Base-by-base conservation (phyloP, 2,329 filamentous ascomycete genomes). In the Epichloe elymi region DNA sequence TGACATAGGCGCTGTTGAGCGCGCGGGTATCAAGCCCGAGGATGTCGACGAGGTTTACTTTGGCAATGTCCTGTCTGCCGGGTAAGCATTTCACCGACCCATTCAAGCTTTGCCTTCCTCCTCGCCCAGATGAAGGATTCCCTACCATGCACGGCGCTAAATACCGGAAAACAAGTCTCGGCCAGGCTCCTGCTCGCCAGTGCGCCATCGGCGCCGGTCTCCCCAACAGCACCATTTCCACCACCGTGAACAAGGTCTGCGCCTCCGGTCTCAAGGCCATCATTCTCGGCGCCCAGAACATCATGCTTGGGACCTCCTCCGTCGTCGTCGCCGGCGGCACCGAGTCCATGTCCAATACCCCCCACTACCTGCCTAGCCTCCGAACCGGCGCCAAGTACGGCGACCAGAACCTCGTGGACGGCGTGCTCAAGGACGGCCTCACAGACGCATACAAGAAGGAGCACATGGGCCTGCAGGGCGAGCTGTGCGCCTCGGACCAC, bases 171-270 rank as follows among this genome's bases (percentile, higher is more conserved):
- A 36, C 14, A 95, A 90, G 69, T n/a, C 79, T 97, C 60, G 93
- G 93, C 57, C 93, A 98, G 73, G 95, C 94, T 66, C 93, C 94
- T 58, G 90, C 93, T 60, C 85, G 93, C 63, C 93, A 98, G 74
- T 94, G 87, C 70, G 88, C 90, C 61, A 79, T 98, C 63, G 81
- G 83, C 61, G 93, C 88, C 63, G 93, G 93, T 56, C 86, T 98
- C 57, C 73, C 82, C 50, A 78, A 94, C 57, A 78, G 79, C 50
- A 86, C 86, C 57, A 80, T 94, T 60, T 86, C 85, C 72, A 98
- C 93, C 44, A 95, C 90, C 49, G 81, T 98, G 65, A 98, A 98
- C 84, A 98, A 98, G 76, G 93, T 98, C 67, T 98, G 93, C 79
- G 93, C 93, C 57, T 96, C 90, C 10, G 84, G 85, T 43, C 75